Percentiles rank a stretch among this genome's conserved stretches.
These are phyloP conservation scores for Talaromyces rugulosus DNA, from an alignment of 2,329 filamentous ascomycete species.

Conservation along the genomic window DNA sequence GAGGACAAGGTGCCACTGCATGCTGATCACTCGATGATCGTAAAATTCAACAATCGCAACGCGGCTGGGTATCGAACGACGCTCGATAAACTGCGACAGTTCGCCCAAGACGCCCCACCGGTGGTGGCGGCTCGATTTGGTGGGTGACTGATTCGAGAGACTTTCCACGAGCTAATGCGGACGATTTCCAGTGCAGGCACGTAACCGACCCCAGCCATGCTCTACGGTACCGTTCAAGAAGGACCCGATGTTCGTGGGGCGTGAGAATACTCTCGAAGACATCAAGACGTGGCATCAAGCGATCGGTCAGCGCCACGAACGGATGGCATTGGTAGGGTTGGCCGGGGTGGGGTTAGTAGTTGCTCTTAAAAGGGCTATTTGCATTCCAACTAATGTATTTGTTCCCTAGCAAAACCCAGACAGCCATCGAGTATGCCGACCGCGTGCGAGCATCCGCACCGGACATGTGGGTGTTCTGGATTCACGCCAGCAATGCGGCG, in stretches of 20 bases:
- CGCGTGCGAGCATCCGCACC: slow-evolving; percentile 20
- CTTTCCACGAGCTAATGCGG: no score
- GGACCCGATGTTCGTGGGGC: neutral
- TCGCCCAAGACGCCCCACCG: neutral
- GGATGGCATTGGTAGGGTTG: slow-evolving; percentile 26
- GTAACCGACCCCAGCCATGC: neutral
- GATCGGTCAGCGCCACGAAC: slow-evolving; percentile 12
- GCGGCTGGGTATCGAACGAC: neutral
- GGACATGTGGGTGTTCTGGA: slow-evolving; percentile 34
- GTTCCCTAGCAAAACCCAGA: slow-evolving; percentile 35
- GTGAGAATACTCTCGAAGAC: neutral
- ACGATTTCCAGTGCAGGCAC: neutral
- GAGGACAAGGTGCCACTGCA: slow-evolving; percentile 13
- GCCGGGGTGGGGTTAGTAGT: slow-evolving; percentile 27
- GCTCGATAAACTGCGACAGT: neutral
- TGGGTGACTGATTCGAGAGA: no score
- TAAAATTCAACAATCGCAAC: slow-evolving; percentile 8
- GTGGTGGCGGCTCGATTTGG: neutral
- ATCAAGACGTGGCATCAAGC: neutral
- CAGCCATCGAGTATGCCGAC: slow-evolving; percentile 36
- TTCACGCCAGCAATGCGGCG: slow-evolving; percentile 30
- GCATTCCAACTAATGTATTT: no score
- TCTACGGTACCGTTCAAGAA: slow-evolving; percentile 1
- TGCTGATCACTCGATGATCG: slow-evolving; percentile 11
- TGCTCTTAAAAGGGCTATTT: no score